phyloP scores from a whole-genome alignment of 208 protist species.

The Leishmania amazonensis region DNA sequence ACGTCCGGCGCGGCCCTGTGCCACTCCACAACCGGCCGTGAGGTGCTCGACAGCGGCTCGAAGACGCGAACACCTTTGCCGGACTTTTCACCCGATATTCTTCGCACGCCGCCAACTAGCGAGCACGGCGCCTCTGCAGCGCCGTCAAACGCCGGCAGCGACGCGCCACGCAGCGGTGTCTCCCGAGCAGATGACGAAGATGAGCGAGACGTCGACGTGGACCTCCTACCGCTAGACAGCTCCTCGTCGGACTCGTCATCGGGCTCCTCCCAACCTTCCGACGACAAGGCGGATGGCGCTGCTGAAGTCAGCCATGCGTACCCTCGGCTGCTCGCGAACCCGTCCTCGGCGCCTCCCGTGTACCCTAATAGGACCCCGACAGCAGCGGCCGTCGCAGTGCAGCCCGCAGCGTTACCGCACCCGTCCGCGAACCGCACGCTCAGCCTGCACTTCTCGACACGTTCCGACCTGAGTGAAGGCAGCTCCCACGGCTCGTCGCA shows the following conservation, averaged over 20 bases:
- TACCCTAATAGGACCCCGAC: constrained; percentile 15
- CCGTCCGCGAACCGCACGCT: neutral
- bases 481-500: constrained; percentile 49
- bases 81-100: constrained; percentile 24
- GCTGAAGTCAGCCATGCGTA: neutral
- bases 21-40: neutral
- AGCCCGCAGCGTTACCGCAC: neutral
- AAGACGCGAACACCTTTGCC: constrained; percentile 15
- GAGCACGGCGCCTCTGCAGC: neutral
- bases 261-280: constrained; percentile 24
- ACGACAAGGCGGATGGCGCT: neutral
- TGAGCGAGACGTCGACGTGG: constrained; percentile 5
- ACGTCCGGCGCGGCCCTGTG: neutral
- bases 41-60: neutral
- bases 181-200: neutral
- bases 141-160: neutral
- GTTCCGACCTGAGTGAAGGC: constrained; percentile 28
- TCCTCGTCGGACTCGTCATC: constrained; percentile 12
- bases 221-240: constrained; percentile 11
- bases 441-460: constrained; percentile 24
- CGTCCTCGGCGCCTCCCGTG: constrained; percentile 21
- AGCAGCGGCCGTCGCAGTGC: neutral
- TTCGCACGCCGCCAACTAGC: constrained; percentile 25
- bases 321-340: constrained; percentile 1
- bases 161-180: neutral